phyloP scores from a whole-genome alignment of 257 asterid genomes.

The Gentiana straminea region DNA sequence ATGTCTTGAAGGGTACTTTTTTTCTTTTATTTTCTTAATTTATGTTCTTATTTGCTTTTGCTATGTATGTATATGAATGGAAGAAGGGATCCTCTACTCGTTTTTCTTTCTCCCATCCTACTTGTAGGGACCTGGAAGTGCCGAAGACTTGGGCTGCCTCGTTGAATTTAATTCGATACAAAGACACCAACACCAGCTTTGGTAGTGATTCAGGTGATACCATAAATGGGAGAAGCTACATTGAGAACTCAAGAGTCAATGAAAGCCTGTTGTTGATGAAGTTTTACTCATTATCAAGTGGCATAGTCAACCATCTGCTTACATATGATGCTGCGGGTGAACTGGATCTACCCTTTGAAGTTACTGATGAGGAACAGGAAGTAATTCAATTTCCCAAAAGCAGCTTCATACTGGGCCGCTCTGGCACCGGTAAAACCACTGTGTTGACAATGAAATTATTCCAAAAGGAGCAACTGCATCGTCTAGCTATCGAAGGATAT shows the following conservation, averaged over 20 bases:
- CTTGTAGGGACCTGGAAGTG: slow-evolving; percentile 39
- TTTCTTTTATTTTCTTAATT: neutral
- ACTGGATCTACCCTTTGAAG: slow-evolving; percentile 57
- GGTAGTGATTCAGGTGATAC: slow-evolving; percentile 14
- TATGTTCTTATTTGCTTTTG: neutral
- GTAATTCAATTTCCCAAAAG: slow-evolving; percentile 36
- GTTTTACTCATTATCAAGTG: slow-evolving; percentile 46
- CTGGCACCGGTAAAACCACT: slow-evolving; percentile 72
- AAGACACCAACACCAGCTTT: slow-evolving; percentile 6
- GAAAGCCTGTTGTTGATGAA: slow-evolving; percentile 61
- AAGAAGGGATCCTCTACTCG: neutral
- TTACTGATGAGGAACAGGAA: slow-evolving; percentile 52
- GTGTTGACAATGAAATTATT: slow-evolving; percentile 50
- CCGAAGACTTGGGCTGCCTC: slow-evolving; percentile 45
- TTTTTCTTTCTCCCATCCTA: neutral
- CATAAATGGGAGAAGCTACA: slow-evolving; percentile 21
- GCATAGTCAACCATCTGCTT: slow-evolving; percentile 43
- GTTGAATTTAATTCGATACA: slow-evolving; percentile 24
- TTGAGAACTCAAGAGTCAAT: slow-evolving; percentile 50
- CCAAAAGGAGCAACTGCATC: slow-evolving; percentile 36
- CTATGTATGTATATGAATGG: neutral
- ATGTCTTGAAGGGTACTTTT: slow-evolving; percentile 36
- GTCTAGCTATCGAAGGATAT: slow-evolving; percentile 26
- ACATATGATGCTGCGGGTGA: slow-evolving; percentile 33
- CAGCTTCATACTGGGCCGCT: slow-evolving; percentile 57